Evolutionary conservation across 306 rosid genomes (phyloP).

Genomic region (Sicyos edulis): DNA sequence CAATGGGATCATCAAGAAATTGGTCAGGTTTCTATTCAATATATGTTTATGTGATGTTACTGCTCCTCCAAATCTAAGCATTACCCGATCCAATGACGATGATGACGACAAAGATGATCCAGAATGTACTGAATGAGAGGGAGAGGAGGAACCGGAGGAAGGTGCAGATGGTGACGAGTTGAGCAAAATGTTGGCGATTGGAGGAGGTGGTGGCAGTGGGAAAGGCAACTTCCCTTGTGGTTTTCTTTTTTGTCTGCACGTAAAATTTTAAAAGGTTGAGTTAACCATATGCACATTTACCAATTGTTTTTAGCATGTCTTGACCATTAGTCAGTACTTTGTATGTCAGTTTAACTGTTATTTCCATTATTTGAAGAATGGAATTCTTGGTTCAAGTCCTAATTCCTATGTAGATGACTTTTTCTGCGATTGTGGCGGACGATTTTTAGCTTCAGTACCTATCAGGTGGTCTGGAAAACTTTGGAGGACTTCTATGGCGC

Average conservation of each 20-base stretch:
- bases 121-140: neutral
- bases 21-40: neutral
- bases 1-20: neutral
- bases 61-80: slow-evolving; percentile 6
- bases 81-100: neutral
- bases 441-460: too few relatives aligned
- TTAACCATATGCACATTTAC: neutral
- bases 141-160: neutral
- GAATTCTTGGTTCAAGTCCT: too few relatives aligned
- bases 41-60: neutral
- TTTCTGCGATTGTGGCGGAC: too few relatives aligned
- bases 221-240: neutral
- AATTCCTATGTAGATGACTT: too few relatives aligned
- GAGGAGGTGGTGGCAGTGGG: slow-evolving; percentile 21
- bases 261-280: neutral
- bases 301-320: neutral
- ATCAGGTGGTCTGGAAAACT: too few relatives aligned
- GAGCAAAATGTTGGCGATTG: neutral
- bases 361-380: too few relatives aligned
- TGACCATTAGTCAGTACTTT: too few relatives aligned
- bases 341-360: too few relatives aligned
- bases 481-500: too few relatives aligned
- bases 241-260: slow-evolving; percentile 14
- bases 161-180: neutral
- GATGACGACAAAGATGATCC: neutral